Conservation (phyloP, 2,329 filamentous ascomycete species). For the Corynespora cassiicola region DNA sequence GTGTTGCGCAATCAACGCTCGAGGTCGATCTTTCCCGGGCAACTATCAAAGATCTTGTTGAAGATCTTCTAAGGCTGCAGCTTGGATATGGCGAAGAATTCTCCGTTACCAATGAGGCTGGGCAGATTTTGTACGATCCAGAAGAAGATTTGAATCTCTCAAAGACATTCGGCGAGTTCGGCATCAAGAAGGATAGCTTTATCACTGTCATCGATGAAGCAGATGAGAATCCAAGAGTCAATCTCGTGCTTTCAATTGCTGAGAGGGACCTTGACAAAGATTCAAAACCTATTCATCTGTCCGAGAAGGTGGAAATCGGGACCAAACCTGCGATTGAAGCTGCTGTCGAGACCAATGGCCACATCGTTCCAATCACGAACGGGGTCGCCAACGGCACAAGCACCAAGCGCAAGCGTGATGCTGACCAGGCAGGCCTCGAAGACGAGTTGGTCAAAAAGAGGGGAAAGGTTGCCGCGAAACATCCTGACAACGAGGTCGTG, state of each 20-base stretch:
- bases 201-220: constrained; percentile 85
- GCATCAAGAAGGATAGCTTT: constrained; percentile 75
- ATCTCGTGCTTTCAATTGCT: constrained; percentile 76
- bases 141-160: constrained; percentile 86
- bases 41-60: constrained; percentile 80
- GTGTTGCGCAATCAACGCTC: constrained; percentile 72
- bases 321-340: constrained; percentile 49
- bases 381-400: constrained; percentile 36
- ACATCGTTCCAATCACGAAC: constrained; percentile 23
- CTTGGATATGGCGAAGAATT: constrained; percentile 84
- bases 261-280: constrained; percentile 55
- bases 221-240: constrained; percentile 78
- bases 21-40: constrained; percentile 73
- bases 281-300: constrained; percentile 63
- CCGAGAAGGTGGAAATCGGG: constrained; percentile 55
- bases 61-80: constrained; percentile 72
- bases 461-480: constrained; percentile 46
- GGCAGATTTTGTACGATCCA: constrained; percentile 86
- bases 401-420: constrained; percentile 54
- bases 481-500: constrained; percentile 41
- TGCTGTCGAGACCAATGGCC: constrained; percentile 33
- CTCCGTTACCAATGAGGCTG: constrained; percentile 74
- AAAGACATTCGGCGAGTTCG: constrained; percentile 80
- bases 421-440: constrained; percentile 50
- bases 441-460: constrained; percentile 45